phyloP scores from a whole-genome alignment of 116 monocot species.

The Trichopus zeylanicus region DNA sequence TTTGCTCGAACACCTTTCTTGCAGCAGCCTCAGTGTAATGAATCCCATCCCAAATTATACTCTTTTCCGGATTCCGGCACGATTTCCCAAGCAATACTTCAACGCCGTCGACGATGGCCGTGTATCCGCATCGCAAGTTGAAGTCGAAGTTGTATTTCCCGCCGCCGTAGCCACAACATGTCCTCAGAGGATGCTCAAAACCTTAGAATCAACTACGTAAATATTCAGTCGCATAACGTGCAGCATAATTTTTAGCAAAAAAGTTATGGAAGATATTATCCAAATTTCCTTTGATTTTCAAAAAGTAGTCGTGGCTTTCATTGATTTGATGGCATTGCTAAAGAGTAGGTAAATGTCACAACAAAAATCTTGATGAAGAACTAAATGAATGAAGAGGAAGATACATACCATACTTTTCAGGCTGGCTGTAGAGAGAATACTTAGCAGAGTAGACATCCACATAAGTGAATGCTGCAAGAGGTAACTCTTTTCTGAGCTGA shows the following conservation, averaged over 20 bases:
- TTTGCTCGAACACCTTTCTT: constrained; percentile 13
- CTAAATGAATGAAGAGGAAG: no score
- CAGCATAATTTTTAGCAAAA: no score
- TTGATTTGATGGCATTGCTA: no score
- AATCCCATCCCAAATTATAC: constrained; percentile 38
- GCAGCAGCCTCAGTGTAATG: constrained; percentile 34
- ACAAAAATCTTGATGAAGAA: neutral
- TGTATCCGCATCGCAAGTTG: constrained; percentile 20
- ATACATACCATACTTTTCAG: constrained; percentile 16
- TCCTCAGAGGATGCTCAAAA: constrained; percentile 36
- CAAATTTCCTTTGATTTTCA: no score
- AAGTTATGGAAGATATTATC: neutral
- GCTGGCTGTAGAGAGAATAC: constrained; percentile 15
- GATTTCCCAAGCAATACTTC: constrained; percentile 24
- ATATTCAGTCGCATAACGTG: no score
- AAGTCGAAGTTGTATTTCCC: constrained; percentile 38
- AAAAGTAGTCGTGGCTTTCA: no score
- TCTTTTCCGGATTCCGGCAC: constrained; percentile 26
- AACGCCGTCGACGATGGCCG: constrained; percentile 16
- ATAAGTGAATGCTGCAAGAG: constrained; percentile 16
- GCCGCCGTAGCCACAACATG: constrained; percentile 52
- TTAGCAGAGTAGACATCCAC: constrained; percentile 28
- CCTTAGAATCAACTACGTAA: no score
- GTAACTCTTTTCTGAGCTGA: constrained; percentile 14
- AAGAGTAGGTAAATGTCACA: no score